Percentiles rank a stretch among this genome's conserved stretches.
phyloP scores from a whole-genome alignment of 805 yeast species.

The Spencermartinsiella europaea region DNA sequence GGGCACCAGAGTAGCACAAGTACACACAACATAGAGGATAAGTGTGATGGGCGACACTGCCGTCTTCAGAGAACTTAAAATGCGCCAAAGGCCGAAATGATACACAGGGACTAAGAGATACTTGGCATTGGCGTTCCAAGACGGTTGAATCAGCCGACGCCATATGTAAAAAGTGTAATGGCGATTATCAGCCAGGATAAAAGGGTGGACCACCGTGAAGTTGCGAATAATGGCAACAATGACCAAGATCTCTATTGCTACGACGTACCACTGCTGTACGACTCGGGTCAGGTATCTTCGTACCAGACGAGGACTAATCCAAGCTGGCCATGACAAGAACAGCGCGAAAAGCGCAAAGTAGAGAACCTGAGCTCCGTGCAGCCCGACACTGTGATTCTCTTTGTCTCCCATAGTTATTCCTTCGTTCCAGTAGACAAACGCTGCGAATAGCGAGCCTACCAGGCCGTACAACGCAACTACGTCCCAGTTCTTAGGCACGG shows the following conservation, averaged over 20 bases:
- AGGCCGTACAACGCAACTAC: constrained; percentile 29
- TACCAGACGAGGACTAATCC: constrained; percentile 48
- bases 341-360: constrained; percentile 66
- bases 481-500: constrained; percentile 2
- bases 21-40: constrained; percentile 47
- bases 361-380: constrained; percentile 76
- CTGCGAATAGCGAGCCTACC: constrained; percentile 49
- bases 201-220: constrained; percentile 76
- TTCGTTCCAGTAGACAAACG: constrained; percentile 61
- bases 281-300: constrained; percentile 33
- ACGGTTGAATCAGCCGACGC: constrained; percentile 54
- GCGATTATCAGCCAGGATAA: constrained; percentile 87
- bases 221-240: constrained; percentile 16
- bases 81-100: constrained; percentile 43
- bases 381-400: constrained; percentile 65
- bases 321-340: constrained; percentile 67
- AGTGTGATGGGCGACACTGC: constrained; percentile 3
- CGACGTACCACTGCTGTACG: neutral
- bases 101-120: constrained; percentile 59
- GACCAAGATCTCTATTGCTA: neutral
- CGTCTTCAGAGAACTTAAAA: constrained; percentile 29
- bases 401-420: constrained; percentile 92
- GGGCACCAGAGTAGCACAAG: constrained; percentile 64
- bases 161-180: constrained; percentile 88
- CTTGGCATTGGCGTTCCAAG: constrained; percentile 31